Evolutionary conservation across 176 grass and related monocot genomes (phyloP), one percentile per base, ranked within the genome.

Genomic region (Rhynchospora breviuscula): DNA sequence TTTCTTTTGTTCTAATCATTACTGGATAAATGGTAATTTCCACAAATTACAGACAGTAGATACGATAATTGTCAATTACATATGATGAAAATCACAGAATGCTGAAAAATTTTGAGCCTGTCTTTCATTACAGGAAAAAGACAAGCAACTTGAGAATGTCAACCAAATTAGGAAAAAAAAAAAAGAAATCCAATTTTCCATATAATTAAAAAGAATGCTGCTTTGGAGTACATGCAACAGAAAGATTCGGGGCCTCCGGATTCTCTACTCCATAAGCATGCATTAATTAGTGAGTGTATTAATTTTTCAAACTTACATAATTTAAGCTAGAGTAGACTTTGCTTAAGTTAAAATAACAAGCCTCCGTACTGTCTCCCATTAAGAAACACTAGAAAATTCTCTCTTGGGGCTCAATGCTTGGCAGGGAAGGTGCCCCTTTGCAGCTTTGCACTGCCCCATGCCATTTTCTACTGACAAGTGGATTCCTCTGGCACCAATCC

Each of bases 321-420:
- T 31, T 77, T 78, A 18, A 29, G 51, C 6, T 52, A 17, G 13
- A 77, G 48, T 56, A 56, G 73, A 78, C 73, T 77, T 76, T 26
- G 23, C 12, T 77, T 77, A 47, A 33, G 49, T 56, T 78, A 78
- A 78, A 78, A 78, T 78, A 78, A 31, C 2, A 76, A 1, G 51
- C 13, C 8, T 78, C 72, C 72, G 57, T 85, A 73, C 72, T 85
- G 83, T 64, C 54, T 78, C 83, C 83, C 14, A 60, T 75, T 68
- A 85, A 85, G 48, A 85, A 85, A 68, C 83, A 85, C 83, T 78
- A 85, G 83, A 78, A 26, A 85, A 75, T 64, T 60, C 83, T 85
- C 23, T 46, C 40, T 63, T 60, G 83, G 67, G 83, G 83, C 54
- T 64, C 70, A 74, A 78, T n/a, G 83, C 80, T 82, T 82, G 62